A percentile compares a stretch with the other conserved stretches of the same genome.
phyloP scores from a whole-genome alignment of 768 basidiomycete species.

The Suillus weaverae region DNA sequence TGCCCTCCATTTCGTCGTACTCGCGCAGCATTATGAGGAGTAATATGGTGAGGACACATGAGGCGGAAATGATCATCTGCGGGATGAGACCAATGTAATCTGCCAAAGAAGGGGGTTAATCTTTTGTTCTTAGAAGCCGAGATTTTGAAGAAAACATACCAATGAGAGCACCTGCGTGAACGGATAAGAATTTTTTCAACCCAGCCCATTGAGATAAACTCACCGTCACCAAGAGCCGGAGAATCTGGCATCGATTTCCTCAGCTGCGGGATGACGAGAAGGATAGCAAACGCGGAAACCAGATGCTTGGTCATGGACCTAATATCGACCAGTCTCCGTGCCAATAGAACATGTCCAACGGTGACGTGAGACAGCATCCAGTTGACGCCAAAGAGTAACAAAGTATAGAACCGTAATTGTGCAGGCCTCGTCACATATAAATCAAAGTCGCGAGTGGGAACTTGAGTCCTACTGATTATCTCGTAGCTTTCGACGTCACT shows the following conservation, averaged over 20 bases:
- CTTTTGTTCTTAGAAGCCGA: neutral
- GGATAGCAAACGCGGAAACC: conserved; percentile 39
- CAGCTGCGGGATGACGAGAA: conserved; percentile 50
- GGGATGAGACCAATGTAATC: conserved; percentile 60
- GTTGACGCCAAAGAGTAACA: conserved; percentile 47
- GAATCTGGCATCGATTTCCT: conserved; percentile 59
- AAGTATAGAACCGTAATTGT: conserved; percentile 43
- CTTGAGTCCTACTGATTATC: conserved; percentile 17
- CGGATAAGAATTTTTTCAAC: neutral
- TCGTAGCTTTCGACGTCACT: conserved; percentile 41
- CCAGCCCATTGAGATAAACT: conserved; percentile 18
- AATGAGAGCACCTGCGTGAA: conserved; percentile 43
- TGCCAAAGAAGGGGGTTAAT: conserved; percentile 17
- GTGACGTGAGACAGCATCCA: conserved; percentile 59
- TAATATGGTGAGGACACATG: conserved; percentile 43
- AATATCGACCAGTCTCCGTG: conserved; percentile 34
- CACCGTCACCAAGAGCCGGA: conserved; percentile 46
- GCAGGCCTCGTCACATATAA: conserved; percentile 46
- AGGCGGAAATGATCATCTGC: conserved; percentile 51
- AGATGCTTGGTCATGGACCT: conserved; percentile 39
- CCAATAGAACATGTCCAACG: conserved; percentile 46
- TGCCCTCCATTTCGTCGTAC: conserved; percentile 14
- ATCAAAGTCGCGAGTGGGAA: conserved; percentile 44
- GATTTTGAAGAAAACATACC: conserved; percentile 31
- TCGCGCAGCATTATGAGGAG: conserved; percentile 45